phyloP scores from a whole-genome alignment of 2,329 filamentous ascomycete species.

The Aspergillus unguis region DNA sequence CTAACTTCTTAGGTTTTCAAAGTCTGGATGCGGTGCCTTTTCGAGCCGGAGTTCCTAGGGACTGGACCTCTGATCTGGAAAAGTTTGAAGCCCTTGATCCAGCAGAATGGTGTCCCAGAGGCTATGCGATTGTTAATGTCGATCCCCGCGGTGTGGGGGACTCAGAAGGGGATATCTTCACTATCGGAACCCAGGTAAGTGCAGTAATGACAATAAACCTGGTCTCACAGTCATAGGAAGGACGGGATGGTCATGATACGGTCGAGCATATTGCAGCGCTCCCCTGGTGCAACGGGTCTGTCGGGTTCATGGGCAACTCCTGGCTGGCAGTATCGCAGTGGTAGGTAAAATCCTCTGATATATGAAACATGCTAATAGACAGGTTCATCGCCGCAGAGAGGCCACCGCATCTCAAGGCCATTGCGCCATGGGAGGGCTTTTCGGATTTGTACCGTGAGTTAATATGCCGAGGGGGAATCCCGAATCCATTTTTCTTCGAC shows the following conservation, averaged over 20 bases:
- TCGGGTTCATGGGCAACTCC: constrained; percentile 16
- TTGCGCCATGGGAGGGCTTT: constrained; percentile 23
- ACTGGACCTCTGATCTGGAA: constrained; percentile 11
- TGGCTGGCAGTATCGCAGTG: constrained; percentile 14
- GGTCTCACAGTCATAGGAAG: background rate
- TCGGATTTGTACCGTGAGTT: constrained; percentile 19
- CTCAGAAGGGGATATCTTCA: constrained; percentile 25
- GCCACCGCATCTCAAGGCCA: constrained; percentile 16
- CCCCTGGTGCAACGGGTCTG: constrained; percentile 14
- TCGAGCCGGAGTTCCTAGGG: too few species aligned
- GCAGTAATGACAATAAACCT: too few species aligned
- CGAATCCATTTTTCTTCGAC: constrained; percentile 14
- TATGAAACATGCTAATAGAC: background rate
- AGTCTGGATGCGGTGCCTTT: too few species aligned
- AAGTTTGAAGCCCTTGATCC: constrained; percentile 33
- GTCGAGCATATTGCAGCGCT: constrained; percentile 13
- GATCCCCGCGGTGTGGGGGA: constrained; percentile 28
- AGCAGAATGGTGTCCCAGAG: constrained; percentile 27
- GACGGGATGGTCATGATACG: constrained; percentile 13
- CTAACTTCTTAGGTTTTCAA: too few species aligned
- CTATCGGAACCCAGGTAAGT: constrained; percentile 6
- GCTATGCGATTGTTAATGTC: constrained; percentile 30
- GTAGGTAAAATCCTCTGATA: background rate
- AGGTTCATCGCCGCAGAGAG: constrained; percentile 3
- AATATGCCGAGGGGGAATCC: constrained; percentile 18